Base-by-base conservation (phyloP, 164 flowering plant species). In the Aristolochia contorta region DNA sequence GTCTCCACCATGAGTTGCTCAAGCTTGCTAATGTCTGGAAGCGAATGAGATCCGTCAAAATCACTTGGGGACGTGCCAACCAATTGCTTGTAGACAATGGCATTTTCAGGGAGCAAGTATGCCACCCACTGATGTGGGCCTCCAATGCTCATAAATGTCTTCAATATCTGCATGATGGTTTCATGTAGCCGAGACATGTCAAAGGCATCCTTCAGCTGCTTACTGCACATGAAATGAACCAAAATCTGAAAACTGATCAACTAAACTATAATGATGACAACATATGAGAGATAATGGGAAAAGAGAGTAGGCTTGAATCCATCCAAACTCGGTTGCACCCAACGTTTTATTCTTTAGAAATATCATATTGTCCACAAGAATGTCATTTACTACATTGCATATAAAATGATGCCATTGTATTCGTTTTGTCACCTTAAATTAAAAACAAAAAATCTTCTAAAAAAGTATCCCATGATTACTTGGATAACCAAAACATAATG, bases 1-100 rank as follows among this genome's bases (percentile, higher is more conserved):
- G 94, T 74, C 82, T 93, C 97, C 22, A 30, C 61, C 85, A 87
- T 84, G 53, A 93, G 88, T 64, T 79, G 84, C 24, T 84, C 85
- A 56, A 86, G 80, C 66, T 83, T 80, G 73, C 77, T 71, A 12
- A 62, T 49, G 18, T 69, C 78, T n/a, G 79, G 65, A 59, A 41
- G 62, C 60, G 49, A 49, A 45, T 68, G 0, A 16, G 63, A 50
- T 46, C 30, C 56, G 12, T 69, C 78, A 59, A 33, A 61, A 20
- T 37, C 62, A 41, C 24, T 59, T 56, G 82, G 64, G 33, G 75
- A 62, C 47, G 70, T 55, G 16, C 65, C 71, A 24, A 59, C 52
- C 60, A 63, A 58, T 33, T 57, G 63, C 45, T 67, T 69, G 61
- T 65, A 57, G 3, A 64, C 57, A 61, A 57, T 65, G 56, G 71